These are phyloP conservation scores for Pseudogymnoascus sp. DNA, from an alignment of 2,329 filamentous ascomycete genomes.

Conservation along the genomic window DNA sequence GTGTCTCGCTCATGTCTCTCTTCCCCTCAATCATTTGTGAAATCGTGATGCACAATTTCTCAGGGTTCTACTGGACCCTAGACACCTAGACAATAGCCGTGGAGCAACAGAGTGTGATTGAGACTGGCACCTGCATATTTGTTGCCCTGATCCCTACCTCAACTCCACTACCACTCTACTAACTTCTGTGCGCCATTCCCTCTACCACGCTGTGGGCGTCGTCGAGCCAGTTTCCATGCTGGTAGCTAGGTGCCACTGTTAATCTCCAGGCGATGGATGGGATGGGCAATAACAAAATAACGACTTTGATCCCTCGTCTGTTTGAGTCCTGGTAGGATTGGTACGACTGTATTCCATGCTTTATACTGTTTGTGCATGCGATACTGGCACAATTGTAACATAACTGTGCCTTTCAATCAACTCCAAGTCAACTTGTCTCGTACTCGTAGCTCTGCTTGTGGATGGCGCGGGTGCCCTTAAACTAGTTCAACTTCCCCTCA, in stretches of 20 bases:
- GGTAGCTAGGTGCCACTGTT: neutral
- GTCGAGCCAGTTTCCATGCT: neutral
- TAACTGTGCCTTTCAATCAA: neutral
- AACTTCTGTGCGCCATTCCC: slow-evolving; percentile 3
- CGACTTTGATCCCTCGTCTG: neutral
- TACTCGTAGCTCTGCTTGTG: neutral
- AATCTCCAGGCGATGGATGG: neutral
- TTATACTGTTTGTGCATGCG: neutral
- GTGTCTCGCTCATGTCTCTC: neutral
- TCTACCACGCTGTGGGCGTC: neutral
- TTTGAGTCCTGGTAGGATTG: neutral
- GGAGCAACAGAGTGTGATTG: slow-evolving; percentile 4
- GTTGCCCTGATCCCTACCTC: neutral
- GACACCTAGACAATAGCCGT: neutral
- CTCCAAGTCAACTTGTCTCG: neutral
- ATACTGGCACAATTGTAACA: neutral
- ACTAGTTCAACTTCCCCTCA: neutral
- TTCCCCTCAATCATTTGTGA: neutral
- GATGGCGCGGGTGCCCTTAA: slow-evolving; percentile 5
- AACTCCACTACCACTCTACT: neutral
- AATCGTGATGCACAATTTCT: neutral
- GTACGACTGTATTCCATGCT: neutral
- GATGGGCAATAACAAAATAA: neutral
- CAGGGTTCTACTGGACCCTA: neutral
- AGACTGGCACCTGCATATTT: slow-evolving; percentile 1